These are phyloP conservation scores for Thermoascus crustaceus DNA, from an alignment of 2,329 filamentous ascomycete genomes.

Conservation along the genomic window DNA sequence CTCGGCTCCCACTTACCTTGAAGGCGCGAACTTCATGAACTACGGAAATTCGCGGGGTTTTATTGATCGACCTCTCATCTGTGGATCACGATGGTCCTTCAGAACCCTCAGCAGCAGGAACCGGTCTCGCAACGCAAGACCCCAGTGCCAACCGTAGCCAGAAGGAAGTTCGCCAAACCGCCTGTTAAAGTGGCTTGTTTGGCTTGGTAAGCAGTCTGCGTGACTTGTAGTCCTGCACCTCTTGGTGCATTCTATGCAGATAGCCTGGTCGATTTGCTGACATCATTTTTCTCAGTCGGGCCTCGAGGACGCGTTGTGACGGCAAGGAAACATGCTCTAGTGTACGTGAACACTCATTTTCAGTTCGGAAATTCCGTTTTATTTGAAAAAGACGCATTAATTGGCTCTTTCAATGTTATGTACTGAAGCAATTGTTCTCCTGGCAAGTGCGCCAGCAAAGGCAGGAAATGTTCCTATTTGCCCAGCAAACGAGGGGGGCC, in stretches of 20 bases:
- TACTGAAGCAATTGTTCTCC: slow-evolving; percentile 8
- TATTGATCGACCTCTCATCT: background rate
- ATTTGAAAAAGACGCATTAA: slow-evolving; percentile 1
- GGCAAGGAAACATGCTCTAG: slow-evolving; percentile 37
- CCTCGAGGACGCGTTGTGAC: slow-evolving; percentile 37
- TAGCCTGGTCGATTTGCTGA: slow-evolving; percentile 2
- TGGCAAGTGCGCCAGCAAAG: slow-evolving; percentile 29
- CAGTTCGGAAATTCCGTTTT: background rate
- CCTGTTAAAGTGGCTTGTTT: slow-evolving; percentile 39
- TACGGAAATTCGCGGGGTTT: background rate
- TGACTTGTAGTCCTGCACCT: too few species aligned
- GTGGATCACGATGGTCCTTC: slow-evolving; percentile 16
- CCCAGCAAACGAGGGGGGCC: slow-evolving; percentile 39
- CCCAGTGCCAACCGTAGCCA: slow-evolving; percentile 23
- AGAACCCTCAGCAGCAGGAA: slow-evolving; percentile 9
- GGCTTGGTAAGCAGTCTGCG: slow-evolving; percentile 30
- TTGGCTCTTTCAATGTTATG: slow-evolving; percentile 1
- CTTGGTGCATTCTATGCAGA: too few species aligned
- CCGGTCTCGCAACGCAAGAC: slow-evolving; percentile 7
- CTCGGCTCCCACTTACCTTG: background rate
- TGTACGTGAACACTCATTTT: slow-evolving; percentile 22
- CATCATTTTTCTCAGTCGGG: slow-evolving; percentile 22
- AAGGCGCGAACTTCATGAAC: background rate
- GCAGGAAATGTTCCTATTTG: slow-evolving; percentile 34
- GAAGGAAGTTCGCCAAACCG: slow-evolving; percentile 39